phyloP scores from a whole-genome alignment of 768 basidiomycete species.

The Rhodosporidiobolus odoratus region DNA sequence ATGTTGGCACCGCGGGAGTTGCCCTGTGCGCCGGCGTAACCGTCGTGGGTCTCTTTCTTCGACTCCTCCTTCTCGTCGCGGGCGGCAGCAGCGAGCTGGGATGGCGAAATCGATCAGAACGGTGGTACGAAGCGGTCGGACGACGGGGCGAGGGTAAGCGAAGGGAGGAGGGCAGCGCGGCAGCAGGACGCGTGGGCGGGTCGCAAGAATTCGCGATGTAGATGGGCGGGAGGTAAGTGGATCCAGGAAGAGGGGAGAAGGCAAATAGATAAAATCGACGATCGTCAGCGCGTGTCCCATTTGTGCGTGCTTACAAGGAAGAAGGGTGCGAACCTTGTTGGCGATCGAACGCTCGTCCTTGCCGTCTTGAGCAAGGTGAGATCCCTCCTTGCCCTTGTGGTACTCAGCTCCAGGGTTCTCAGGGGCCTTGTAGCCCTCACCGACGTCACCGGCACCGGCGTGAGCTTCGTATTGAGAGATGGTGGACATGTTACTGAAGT shows the following conservation, averaged over 20 bases:
- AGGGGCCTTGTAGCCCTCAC: constrained; percentile 25
- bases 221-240: not conserved
- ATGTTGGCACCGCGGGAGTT: constrained; percentile 31
- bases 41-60: constrained; percentile 11
- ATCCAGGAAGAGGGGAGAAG: not conserved
- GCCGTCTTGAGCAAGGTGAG: constrained; percentile 24
- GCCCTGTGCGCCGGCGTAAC: constrained; percentile 12
- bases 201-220: not conserved
- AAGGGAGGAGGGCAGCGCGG: not conserved
- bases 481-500: constrained; percentile 16
- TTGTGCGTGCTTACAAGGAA: not conserved
- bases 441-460: constrained; percentile 33
- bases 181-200: too few relatives aligned
- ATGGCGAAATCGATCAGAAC: too few relatives aligned
- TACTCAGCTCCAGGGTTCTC: not conserved
- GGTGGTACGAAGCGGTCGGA: too few relatives aligned
- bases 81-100: constrained; percentile 32
- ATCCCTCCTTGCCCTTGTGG: constrained; percentile 33
- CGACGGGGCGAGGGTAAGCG: not conserved
- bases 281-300: too few relatives aligned
- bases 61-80: constrained; percentile 25
- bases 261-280: not conserved
- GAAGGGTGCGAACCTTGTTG: constrained; percentile 21
- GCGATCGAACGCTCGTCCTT: constrained; percentile 36
- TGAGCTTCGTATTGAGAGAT: constrained; percentile 26